A percentile compares a stretch with the other conserved stretches of the same genome.
phyloP scores from a whole-genome alignment of 768 basidiomycete genomes.

The Phanerochaete carnosa region DNA sequence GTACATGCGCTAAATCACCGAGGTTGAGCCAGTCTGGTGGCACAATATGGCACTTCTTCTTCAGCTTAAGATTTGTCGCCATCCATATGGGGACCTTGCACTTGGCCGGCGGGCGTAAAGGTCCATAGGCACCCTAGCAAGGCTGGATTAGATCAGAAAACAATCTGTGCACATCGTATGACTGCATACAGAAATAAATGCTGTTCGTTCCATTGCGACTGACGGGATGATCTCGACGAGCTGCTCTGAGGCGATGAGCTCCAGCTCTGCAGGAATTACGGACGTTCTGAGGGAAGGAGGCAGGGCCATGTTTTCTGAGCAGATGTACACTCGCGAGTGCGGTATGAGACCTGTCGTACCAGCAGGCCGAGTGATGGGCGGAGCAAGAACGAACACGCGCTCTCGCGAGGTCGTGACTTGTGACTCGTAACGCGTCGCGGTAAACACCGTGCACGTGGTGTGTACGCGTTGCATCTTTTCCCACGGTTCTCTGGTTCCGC shows the following conservation, averaged over 20 bases:
- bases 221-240: conserved; percentile 84
- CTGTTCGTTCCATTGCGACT: conserved; percentile 87
- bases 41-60: conserved; percentile 92
- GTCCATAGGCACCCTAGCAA: conserved; percentile 84
- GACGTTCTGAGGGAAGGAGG: conserved; percentile 68
- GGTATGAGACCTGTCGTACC: not conserved
- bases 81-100: conserved; percentile 93
- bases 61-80: conserved; percentile 88
- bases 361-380: not conserved
- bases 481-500: conserved; percentile 11
- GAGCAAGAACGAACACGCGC: not conserved
- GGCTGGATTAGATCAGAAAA: not conserved
- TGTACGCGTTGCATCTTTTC: conserved; percentile 8
- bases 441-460: conserved; percentile 14
- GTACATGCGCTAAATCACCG: conserved; percentile 52
- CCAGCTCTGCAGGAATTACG: conserved; percentile 80
- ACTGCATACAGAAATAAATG: conserved; percentile 77
- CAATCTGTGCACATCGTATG: no score
- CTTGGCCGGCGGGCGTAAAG: conserved; percentile 84
- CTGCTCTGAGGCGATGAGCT: conserved; percentile 83
- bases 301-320: conserved; percentile 58
- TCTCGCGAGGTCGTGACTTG: not conserved
- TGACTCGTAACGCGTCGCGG: conserved; percentile 4
- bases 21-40: conserved; percentile 86
- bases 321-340: not conserved